Evolutionary conservation across 768 basidiomycete genomes (phyloP).

Genomic region (Phaeotremella skinneri): DNA sequence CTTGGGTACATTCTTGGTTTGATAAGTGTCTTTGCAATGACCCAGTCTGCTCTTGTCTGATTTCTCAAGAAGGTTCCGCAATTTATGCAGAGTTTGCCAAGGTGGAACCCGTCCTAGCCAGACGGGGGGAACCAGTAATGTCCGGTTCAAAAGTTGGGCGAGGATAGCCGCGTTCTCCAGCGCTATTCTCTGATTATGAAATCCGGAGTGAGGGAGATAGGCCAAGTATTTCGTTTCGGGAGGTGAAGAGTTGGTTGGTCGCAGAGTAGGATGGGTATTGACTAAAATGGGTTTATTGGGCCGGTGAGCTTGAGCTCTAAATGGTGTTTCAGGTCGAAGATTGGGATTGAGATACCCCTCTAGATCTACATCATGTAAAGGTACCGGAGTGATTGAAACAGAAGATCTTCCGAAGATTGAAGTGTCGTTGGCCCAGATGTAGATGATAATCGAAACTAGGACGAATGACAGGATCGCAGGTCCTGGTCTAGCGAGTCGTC

Average conservation of each 20-base stretch:
- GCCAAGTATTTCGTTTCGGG: conserved; percentile 57
- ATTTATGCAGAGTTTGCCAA: conserved; percentile 60
- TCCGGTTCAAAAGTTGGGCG: conserved; percentile 67
- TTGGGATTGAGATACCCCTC: background rate
- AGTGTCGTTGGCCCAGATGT: background rate
- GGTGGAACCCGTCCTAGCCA: conserved; percentile 66
- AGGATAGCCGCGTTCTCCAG: conserved; percentile 81
- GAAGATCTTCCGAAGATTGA: background rate
- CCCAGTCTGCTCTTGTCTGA: conserved; percentile 54
- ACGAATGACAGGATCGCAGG: background rate
- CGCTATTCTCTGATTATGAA: conserved; percentile 82
- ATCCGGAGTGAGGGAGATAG: conserved; percentile 78
- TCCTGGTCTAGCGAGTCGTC: background rate
- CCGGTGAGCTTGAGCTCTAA: background rate
- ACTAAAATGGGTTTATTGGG: background rate
- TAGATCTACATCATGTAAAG: background rate
- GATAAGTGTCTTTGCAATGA: conserved; percentile 27
- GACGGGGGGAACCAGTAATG: conserved; percentile 72
- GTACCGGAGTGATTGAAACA: background rate
- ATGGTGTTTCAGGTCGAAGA: background rate
- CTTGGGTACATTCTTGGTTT: conserved; percentile 11
- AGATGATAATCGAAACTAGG: background rate
- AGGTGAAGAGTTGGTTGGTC: background rate
- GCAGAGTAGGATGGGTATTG: conserved; percentile 5
- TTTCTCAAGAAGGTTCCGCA: conserved; percentile 55